Evolutionary conservation across 2,329 filamentous ascomycete genomes (phyloP).

Genomic region (Fusarium virguliforme): DNA sequence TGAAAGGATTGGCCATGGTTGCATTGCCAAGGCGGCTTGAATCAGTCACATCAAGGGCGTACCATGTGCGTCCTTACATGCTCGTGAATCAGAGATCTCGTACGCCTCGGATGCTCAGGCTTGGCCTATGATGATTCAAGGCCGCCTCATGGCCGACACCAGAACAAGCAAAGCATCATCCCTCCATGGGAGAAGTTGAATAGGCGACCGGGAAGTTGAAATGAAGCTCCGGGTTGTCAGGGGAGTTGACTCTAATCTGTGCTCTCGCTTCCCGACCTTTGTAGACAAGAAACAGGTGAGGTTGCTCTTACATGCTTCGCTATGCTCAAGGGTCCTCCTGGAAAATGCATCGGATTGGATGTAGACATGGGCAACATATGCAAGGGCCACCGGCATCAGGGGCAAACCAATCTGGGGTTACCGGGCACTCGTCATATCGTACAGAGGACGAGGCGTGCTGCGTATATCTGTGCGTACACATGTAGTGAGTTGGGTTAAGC

Average conservation of each 20-base stretch:
- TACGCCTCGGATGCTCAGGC: neutral
- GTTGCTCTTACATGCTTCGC: neutral
- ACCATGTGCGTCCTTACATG: constrained; percentile 1
- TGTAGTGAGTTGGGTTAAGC: constrained; percentile 1
- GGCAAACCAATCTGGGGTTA: neutral
- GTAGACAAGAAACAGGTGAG: neutral
- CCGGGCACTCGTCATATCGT: neutral
- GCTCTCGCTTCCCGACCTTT: neutral
- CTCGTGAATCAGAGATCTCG: neutral
- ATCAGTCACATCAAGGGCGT: constrained; percentile 10
- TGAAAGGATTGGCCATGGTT: neutral
- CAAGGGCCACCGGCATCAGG: constrained; percentile 14
- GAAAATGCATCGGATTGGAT: neutral
- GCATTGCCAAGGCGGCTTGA: neutral
- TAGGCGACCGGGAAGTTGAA: neutral
- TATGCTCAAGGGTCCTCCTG: neutral
- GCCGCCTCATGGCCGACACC: neutral
- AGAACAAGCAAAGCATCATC: neutral
- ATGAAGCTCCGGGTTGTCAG: neutral
- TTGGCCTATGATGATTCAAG: neutral
- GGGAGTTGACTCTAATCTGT: neutral
- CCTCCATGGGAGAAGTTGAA: neutral
- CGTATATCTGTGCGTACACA: neutral
- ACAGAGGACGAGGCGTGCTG: neutral
- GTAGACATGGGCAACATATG: constrained; percentile 1